Evolutionary conservation across 805 yeast species (phyloP).

Genomic region (Candida sonorensis): DNA sequence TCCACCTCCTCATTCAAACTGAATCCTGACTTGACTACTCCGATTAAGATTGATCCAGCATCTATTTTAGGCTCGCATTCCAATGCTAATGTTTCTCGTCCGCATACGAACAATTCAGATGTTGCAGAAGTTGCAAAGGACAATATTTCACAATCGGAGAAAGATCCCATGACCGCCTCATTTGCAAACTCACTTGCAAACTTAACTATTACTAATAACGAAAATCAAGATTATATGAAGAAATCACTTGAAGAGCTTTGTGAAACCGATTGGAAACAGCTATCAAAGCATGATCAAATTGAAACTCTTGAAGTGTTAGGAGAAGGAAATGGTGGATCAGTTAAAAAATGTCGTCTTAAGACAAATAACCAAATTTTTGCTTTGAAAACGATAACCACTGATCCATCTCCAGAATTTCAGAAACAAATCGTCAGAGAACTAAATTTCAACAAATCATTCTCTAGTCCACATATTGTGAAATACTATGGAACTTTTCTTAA

Average conservation of each 20-base stretch:
- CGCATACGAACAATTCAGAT: too few species aligned
- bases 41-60: conserved; percentile 5
- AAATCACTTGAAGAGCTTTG: conserved; percentile 38
- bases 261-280: conserved; percentile 67
- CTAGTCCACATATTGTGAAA: conserved; percentile 78
- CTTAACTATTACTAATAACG: too few species aligned
- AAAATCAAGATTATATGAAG: too few species aligned
- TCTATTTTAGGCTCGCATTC: neutral
- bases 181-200: too few species aligned
- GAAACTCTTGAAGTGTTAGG: conserved; percentile 69
- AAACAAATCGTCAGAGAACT: conserved; percentile 87
- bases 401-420: conserved; percentile 80
- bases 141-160: too few species aligned
- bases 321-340: conserved; percentile 94
- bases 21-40: conserved; percentile 4
- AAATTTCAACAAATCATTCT: conserved; percentile 78
- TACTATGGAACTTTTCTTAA: conserved; percentile 90
- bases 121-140: too few species aligned
- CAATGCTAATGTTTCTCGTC: too few species aligned
- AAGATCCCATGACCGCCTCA: too few species aligned
- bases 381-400: conserved; percentile 63
- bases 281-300: conserved; percentile 55
- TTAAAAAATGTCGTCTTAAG: conserved; percentile 64
- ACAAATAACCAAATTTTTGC: conserved; percentile 67
- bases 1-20: neutral